Evolutionary conservation across 331 rosid species (phyloP).

Genomic region (Arachis monticola): DNA sequence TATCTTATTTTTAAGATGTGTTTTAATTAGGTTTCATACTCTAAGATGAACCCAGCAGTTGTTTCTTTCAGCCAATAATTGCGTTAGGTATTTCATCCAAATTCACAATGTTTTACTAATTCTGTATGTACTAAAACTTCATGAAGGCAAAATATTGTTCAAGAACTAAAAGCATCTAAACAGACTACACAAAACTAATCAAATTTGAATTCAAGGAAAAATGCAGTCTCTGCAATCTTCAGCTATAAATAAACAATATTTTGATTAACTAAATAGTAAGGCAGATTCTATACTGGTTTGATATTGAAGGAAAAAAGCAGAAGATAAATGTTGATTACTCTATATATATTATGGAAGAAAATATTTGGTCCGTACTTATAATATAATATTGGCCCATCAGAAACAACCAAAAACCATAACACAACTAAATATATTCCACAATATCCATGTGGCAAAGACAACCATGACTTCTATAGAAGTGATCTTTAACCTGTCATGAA

Average conservation of each 20-base stretch:
- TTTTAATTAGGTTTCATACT: neutral
- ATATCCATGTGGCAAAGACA: neutral
- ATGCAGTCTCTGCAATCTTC: neutral
- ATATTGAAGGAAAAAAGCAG: constrained; percentile 6
- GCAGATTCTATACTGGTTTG: constrained; percentile 12
- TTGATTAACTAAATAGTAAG: constrained; percentile 1
- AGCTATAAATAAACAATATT: neutral
- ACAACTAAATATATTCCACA: constrained; percentile 1
- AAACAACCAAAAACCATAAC: constrained; percentile 19
- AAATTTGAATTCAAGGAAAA: constrained; percentile 1
- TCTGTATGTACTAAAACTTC: neutral
- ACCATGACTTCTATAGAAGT: constrained; percentile 1
- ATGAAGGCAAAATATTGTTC: constrained; percentile 28
- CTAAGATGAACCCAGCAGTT: neutral
- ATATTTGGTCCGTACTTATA: neutral
- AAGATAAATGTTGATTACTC: neutral
- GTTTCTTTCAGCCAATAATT: constrained; percentile 10
- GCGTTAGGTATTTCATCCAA: constrained; percentile 22
- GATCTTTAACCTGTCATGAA: constrained; percentile 73
- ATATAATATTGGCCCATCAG: neutral
- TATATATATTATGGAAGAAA: neutral
- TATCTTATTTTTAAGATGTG: neutral
- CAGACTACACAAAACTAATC: neutral
- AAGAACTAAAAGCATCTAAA: neutral
- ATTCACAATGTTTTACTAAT: constrained; percentile 2